Evolutionary conservation across 2,329 filamentous ascomycete genomes (phyloP).

Genomic region (Epichloe coenophiala): DNA sequence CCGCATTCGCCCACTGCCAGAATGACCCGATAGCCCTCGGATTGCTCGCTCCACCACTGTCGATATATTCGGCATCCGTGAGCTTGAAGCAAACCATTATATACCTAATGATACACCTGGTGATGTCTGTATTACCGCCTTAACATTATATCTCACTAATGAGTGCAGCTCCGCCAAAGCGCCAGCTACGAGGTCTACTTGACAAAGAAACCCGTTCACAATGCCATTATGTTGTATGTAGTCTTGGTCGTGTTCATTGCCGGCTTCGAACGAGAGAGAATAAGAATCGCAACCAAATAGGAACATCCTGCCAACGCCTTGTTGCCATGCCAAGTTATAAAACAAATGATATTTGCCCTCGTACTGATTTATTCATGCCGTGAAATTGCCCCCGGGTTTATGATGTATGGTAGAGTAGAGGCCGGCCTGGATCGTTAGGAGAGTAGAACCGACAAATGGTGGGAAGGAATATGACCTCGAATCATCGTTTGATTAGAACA

Average conservation of each 20-base stretch:
- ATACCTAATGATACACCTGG: background rate
- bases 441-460: background rate
- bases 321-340: background rate
- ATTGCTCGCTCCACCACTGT: background rate
- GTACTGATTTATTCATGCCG: background rate
- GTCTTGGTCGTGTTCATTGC: background rate
- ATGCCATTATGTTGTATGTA: background rate
- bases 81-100: background rate
- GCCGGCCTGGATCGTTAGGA: background rate
- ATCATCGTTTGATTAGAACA: constrained; percentile 45
- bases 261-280: background rate
- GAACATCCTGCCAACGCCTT: background rate
- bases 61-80: background rate
- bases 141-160: background rate
- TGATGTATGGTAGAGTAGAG: background rate
- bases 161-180: background rate
- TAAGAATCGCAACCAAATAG: background rate
- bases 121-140: background rate
- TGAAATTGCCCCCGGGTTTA: background rate
- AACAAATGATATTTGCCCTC: background rate
- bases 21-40: background rate
- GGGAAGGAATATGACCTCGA: background rate
- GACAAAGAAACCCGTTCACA: background rate
- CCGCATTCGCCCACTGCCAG: background rate
- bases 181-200: background rate